These are phyloP conservation scores for Trypanosomatidae sp. DNA, from an alignment of 208 protist genomes.

Conservation along the genomic window DNA sequence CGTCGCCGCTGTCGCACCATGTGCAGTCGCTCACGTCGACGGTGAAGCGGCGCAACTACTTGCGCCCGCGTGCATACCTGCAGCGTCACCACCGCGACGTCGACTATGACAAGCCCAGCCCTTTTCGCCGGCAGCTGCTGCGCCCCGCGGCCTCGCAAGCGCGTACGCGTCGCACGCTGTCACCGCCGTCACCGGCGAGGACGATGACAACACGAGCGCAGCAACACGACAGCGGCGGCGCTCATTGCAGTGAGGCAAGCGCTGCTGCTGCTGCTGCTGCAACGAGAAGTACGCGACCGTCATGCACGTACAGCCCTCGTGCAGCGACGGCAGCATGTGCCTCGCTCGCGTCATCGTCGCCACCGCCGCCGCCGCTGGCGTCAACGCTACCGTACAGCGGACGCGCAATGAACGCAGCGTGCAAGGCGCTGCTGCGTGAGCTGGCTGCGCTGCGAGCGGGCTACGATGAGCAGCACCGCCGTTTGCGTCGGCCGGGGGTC, in stretches of 20 bases:
- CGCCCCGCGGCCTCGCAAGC: conserved; percentile 1
- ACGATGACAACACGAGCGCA: neutral
- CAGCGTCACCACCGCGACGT: conserved; percentile 17
- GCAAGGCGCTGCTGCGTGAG: conserved; percentile 31
- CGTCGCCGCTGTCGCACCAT: conserved; percentile 37
- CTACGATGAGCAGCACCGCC: conserved; percentile 23
- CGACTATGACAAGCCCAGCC: conserved; percentile 7
- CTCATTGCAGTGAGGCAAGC: no score
- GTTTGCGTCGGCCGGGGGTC: conserved; percentile 35
- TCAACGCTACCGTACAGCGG: no score
- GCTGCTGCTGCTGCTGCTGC: no score
- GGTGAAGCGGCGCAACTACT: conserved; percentile 54
- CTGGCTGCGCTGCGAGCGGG: conserved; percentile 23
- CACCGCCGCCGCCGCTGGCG: no score
- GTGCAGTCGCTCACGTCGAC: conserved; percentile 49
- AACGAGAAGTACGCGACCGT: no score
- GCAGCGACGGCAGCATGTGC: no score
- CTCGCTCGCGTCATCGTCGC: no score
- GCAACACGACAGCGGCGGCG: neutral
- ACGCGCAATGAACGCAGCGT: conserved; percentile 18
- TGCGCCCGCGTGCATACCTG: conserved; percentile 42
- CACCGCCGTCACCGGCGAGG: neutral
- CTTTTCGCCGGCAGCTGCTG: conserved; percentile 2
- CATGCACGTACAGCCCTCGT: no score
- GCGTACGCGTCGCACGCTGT: no score